These are phyloP conservation scores for Phytophthora nicotianae DNA, from an alignment of 352 stramenopile species.

Conservation along the genomic window DNA sequence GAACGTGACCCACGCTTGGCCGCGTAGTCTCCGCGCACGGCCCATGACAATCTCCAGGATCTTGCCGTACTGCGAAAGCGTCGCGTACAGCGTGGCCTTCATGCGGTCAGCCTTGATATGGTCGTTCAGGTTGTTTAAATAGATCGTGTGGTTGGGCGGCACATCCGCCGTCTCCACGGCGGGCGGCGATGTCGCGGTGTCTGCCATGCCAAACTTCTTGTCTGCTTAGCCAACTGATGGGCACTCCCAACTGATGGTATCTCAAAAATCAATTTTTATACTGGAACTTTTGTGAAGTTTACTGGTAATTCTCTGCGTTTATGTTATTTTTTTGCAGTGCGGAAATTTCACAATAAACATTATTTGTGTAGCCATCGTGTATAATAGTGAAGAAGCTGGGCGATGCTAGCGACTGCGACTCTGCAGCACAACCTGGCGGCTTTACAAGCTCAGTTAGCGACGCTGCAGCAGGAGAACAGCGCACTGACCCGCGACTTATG, in stretches of 20 bases:
- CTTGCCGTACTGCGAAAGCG: constrained; percentile 93
- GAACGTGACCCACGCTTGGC: constrained; percentile 94
- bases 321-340: too few relatives aligned
- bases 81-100: constrained; percentile 90
- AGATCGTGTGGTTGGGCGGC: constrained; percentile 92
- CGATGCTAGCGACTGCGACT: constrained; percentile 31
- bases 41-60: constrained; percentile 92
- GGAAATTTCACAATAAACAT: too few relatives aligned
- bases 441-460: constrained; percentile 63
- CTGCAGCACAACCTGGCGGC: constrained; percentile 71
- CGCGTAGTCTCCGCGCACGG: constrained; percentile 80
- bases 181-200: constrained; percentile 7
- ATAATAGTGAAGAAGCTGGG: too few relatives aligned
- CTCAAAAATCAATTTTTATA: too few relatives aligned
- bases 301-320: too few relatives aligned
- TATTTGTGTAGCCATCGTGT: too few relatives aligned
- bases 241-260: too few relatives aligned
- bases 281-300: too few relatives aligned
- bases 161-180: constrained; percentile 49
- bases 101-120: constrained; percentile 93
- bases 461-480: constrained; percentile 66
- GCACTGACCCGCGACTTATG: constrained; percentile 63
- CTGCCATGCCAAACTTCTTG: constrained; percentile 15
- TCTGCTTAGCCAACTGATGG: not conserved
- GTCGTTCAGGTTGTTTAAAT: constrained; percentile 95